Evolutionary conservation across 805 yeast genomes (phyloP).

Genomic region (Candida ulmi): DNA sequence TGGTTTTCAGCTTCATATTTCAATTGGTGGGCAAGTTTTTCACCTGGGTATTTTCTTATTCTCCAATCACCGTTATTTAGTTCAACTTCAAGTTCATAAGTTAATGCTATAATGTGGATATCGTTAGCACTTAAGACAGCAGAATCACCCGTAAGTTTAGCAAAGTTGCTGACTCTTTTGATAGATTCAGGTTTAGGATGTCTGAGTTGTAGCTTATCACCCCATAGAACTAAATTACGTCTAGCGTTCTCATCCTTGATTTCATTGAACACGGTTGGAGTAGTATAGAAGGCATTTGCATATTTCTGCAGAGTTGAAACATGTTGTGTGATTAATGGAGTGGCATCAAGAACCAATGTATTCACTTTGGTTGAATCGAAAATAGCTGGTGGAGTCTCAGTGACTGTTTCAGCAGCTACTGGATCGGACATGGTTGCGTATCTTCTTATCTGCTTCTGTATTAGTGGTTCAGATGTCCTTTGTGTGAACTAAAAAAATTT

Average conservation of each 20-base stretch:
- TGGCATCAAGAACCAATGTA: slow-evolving; percentile 82
- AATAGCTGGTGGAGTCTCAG: too few species aligned
- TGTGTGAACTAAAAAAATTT: neutral
- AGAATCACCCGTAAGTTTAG: slow-evolving; percentile 87
- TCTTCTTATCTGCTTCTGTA: neutral
- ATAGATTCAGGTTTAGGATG: slow-evolving; percentile 71
- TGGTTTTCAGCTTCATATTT: slow-evolving; percentile 3
- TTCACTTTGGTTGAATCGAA: slow-evolving; percentile 11
- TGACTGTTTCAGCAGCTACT: neutral
- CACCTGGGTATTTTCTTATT: slow-evolving; percentile 71
- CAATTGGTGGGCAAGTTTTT: slow-evolving; percentile 26
- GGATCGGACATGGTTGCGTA: neutral
- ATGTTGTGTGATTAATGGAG: slow-evolving; percentile 86
- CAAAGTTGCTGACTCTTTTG: slow-evolving; percentile 64
- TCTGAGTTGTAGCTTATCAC: slow-evolving; percentile 57
- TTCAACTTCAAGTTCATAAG: slow-evolving; percentile 82
- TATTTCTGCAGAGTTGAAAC: slow-evolving; percentile 64
- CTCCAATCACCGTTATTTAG: slow-evolving; percentile 63
- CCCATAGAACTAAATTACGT: slow-evolving; percentile 76
- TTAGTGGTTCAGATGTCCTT: neutral
- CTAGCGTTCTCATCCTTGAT: slow-evolving; percentile 83
- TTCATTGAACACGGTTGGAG: slow-evolving; percentile 88
- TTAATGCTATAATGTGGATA: slow-evolving; percentile 85
- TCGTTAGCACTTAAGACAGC: slow-evolving; percentile 86
- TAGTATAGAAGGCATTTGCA: slow-evolving; percentile 73